phyloP scores from a whole-genome alignment of 1,139 yeast species.

The Wickerhamomyces sp. region DNA sequence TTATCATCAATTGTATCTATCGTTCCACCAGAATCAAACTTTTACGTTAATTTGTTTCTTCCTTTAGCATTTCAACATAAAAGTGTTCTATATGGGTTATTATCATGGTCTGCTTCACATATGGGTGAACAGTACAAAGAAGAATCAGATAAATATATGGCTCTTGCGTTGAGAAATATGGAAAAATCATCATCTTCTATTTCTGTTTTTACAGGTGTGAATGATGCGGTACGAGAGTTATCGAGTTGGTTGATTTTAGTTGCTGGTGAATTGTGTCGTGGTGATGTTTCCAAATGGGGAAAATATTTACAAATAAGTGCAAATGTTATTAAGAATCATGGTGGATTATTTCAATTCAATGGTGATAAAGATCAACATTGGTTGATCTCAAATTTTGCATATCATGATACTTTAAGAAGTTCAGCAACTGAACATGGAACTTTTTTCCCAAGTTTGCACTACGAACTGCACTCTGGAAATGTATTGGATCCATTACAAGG shows the following conservation, averaged over 20 bases:
- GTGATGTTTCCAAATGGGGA: constrained; percentile 70
- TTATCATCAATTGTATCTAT: constrained; percentile 57
- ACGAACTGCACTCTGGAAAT: constrained; percentile 36
- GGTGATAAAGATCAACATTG: constrained; percentile 60
- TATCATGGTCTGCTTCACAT: constrained; percentile 67
- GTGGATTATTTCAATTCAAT: constrained; percentile 48
- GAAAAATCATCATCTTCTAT: no score
- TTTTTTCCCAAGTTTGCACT: constrained; percentile 52
- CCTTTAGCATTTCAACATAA: constrained; percentile 69
- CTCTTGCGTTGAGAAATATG: constrained; percentile 42
- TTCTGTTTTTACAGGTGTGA: constrained; percentile 26
- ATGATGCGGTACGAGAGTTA: constrained; percentile 33
- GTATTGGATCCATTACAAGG: constrained; percentile 67
- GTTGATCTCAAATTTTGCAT: constrained; percentile 76
- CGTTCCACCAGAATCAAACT: constrained; percentile 61
- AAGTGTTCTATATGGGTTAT: constrained; percentile 62
- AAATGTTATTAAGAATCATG: constrained; percentile 48
- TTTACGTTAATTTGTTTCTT: constrained; percentile 65
- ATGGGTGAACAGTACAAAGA: constrained; percentile 32
- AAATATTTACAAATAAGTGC: constrained; percentile 59
- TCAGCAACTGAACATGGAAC: constrained; percentile 51
- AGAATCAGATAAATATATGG: constrained; percentile 40
- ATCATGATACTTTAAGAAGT: constrained; percentile 68
- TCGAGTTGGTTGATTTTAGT: constrained; percentile 64
- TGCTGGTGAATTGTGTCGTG: constrained; percentile 71